Evolutionary conservation across 2,329 filamentous ascomycete genomes (phyloP), one percentile per base, ranked within the genome.

Genomic region (Botryotinia convoluta): DNA sequence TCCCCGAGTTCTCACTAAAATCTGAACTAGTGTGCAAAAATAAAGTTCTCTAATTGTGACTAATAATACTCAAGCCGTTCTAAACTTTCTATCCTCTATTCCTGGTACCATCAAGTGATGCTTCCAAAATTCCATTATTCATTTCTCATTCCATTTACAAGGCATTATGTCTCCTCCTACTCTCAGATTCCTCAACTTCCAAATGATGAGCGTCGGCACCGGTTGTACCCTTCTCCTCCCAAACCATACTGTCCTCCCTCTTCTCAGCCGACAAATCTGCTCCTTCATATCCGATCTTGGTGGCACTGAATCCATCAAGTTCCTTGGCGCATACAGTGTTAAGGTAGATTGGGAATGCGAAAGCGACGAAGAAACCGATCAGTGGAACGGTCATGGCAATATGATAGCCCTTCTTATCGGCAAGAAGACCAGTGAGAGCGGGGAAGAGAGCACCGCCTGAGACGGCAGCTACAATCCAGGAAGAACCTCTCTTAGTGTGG

Each of bases 401-500:
- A 44, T 74, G 69, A 10, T 71, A 69, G 12, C 71, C 71, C 26
- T 54, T 68, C 44, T 67, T 63, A 35, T 74, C 73, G 14, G 71
- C 73, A 37, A 74, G 63, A 20, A 76, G 45, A 26, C 71, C 74
- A 14, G 76, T 74, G 16, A 77, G 68, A 20, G 70, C 74, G 5
- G 79, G 79, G 69, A 79, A 79, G 0, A 77, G 63, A 10, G 78
- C 79, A 3, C 79, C 79, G 7, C 78, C 79, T n/a, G 71, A 74
- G 16, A 77, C 76, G 12, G 74, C 71, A 2, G 78, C 77, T 0
- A 95, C 93, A 77, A 97, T 91, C 82, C 90, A 94, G 2, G 92
- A 92, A 0, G 91, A 90, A 1, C 92, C 93, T 63, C 92, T 88
- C 83, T 97, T 97, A 10, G 91, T 94, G 77, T 94, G 88, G 32